Base-by-base conservation (phyloP, 2,329 filamentous ascomycete species). In the Calonectria hongkongensis region DNA sequence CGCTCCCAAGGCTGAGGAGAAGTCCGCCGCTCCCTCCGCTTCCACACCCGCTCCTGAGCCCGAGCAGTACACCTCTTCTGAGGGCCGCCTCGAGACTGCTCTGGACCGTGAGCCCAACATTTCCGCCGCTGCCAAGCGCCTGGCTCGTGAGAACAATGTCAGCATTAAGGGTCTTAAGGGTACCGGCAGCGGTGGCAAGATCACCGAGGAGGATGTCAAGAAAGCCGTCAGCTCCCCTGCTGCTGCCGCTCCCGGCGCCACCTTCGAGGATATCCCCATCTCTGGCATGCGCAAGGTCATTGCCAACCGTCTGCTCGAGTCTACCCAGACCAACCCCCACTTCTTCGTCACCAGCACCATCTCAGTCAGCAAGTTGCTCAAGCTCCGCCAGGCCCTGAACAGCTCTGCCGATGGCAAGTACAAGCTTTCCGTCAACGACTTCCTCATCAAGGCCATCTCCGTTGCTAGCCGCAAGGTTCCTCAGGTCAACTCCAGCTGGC, bases 381-480 rank as follows among this genome's bases (percentile, higher is more conserved):
- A 98, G 90, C 95, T 99, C 80, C 95, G 97, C 82, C 92, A 95
- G 87, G 95, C 96, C 72, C 92, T 99, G 79, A 99, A 99, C 88
- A 91, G 92, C 83, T 93, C 94, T 15, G 89, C 95, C 60, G 93
- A 98, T 75, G 97, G 96, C 87, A 93, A 95, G 86, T 99, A 98
- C 92, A 99, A 98, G 92, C 94, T 99, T 72, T 98, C 96, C n/a
- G 95, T 99, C 87, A 99, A 99, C 87, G 97, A 99, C 87, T 98
- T 99, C 91, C 90, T 99, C 76, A 95, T 99, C 91, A 99, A 99
- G 92, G 97, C 96, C 79, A 94, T 96, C 72, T 94, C 92, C 72
- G 89, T 94, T 75, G 97, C 97, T 74, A 95, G 94, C 84, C 93
- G 93, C 88, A 98, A 98, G 91, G 96, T 98, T 62, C 97, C 97